A percentile compares a stretch with the other conserved stretches of the same genome.
phyloP scores from a whole-genome alignment of 2,329 filamentous ascomycete species.

The Aspergillus terreus region DNA sequence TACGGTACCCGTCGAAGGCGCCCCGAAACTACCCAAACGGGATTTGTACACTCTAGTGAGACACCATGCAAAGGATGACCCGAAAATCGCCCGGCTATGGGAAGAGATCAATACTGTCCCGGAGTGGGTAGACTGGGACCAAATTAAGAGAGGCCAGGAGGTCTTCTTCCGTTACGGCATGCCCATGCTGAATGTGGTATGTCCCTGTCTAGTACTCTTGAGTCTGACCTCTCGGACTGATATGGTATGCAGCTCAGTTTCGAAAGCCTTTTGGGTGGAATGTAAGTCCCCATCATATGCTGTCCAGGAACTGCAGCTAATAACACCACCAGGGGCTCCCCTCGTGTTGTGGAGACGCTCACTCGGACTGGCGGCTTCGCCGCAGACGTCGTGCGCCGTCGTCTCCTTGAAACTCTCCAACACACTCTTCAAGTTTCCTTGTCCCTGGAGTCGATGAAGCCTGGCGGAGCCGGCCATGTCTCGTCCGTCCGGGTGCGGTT shows the following conservation, averaged over 20 bases:
- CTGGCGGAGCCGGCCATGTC: conserved; percentile 62
- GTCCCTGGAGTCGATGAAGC: conserved; percentile 62
- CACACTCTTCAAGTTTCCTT: conserved; percentile 69
- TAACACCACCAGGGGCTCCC: conserved; percentile 53
- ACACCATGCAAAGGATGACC: conserved; percentile 56
- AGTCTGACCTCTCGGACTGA: background rate
- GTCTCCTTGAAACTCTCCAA: conserved; percentile 70
- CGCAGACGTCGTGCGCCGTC: conserved; percentile 60
- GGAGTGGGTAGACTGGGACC: conserved; percentile 73
- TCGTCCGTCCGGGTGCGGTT: conserved; percentile 66
- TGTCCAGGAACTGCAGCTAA: conserved; percentile 1
- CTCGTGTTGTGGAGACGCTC: conserved; percentile 69
- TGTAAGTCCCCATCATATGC: conserved; percentile 13
- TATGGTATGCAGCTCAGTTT: conserved; percentile 23
- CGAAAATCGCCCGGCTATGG: conserved; percentile 60
- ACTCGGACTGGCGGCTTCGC: conserved; percentile 71
- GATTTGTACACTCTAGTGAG: conserved; percentile 63
- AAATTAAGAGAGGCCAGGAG: conserved; percentile 69
- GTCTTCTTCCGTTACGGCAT: conserved; percentile 75
- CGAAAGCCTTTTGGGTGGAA: conserved; percentile 27
- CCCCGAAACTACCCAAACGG: conserved; percentile 35
- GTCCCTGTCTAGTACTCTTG: conserved; percentile 4
- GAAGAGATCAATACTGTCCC: conserved; percentile 63
- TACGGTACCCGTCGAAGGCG: conserved; percentile 1
- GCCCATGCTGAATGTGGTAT: conserved; percentile 56